Evolutionary conservation across 2,329 filamentous ascomycete genomes (phyloP).

Genomic region (Coniochaeta sp.): DNA sequence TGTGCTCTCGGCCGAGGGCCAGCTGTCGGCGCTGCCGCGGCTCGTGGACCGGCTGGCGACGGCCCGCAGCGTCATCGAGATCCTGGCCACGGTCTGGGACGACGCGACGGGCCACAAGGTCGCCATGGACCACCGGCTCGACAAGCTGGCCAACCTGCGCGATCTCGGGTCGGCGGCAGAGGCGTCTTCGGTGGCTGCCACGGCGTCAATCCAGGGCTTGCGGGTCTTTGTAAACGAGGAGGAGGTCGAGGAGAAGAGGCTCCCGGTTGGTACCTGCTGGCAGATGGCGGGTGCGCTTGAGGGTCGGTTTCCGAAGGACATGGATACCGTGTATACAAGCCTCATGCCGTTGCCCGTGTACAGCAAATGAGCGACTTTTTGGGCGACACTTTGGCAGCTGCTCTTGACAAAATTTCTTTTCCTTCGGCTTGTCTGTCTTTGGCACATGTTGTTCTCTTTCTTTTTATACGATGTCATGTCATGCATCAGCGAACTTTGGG

Average conservation of each 20-base stretch:
- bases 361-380: not conserved
- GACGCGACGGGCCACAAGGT: conserved; percentile 44
- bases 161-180: conserved; percentile 15
- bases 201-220: conserved; percentile 4
- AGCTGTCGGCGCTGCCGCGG: conserved; percentile 39
- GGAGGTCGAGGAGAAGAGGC: not conserved
- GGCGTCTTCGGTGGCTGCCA: not conserved
- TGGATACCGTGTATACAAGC: conserved; percentile 13
- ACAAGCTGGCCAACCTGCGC: conserved; percentile 24
- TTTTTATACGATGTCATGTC: not conserved
- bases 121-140: conserved; percentile 33
- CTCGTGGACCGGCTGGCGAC: conserved; percentile 47
- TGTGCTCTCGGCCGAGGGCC: conserved; percentile 54
- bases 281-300: conserved; percentile 13
- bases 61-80: conserved; percentile 45
- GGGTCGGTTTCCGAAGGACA: conserved; percentile 12
- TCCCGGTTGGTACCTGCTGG: conserved; percentile 8
- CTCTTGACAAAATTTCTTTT: too few relatives aligned
- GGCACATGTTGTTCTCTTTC: not conserved
- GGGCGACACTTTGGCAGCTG: too few relatives aligned
- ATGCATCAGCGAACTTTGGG: not conserved
- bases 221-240: conserved; percentile 7
- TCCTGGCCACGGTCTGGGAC: conserved; percentile 52
- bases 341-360: not conserved
- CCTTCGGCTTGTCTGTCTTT: not conserved